Evolutionary conservation across 2,329 filamentous ascomycete species (phyloP).

Genomic region (Aspergillus spinulosporus): DNA sequence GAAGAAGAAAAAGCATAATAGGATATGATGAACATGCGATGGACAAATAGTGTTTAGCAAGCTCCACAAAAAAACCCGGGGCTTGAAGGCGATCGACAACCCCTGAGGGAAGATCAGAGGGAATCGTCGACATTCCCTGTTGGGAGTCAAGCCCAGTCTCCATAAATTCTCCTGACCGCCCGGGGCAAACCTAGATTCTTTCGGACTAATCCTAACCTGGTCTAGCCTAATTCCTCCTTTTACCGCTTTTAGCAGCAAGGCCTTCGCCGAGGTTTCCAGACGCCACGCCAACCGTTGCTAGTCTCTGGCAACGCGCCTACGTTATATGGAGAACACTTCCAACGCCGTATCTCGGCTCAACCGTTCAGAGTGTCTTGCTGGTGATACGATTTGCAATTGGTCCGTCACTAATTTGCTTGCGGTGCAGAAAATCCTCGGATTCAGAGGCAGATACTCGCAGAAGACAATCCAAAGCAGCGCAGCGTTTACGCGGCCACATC

Average conservation of each 20-base stretch:
- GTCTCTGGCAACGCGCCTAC: neutral
- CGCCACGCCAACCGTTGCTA: neutral
- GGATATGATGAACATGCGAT: neutral
- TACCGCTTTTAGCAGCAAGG: constrained; percentile 23
- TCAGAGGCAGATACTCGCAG: neutral
- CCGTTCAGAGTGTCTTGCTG: neutral
- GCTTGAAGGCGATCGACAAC: constrained; percentile 5
- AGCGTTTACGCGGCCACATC: neutral
- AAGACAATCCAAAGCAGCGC: neutral
- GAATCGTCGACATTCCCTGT: constrained; percentile 22
- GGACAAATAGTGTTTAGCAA: neutral
- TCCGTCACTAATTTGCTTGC: neutral
- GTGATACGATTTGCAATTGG: neutral
- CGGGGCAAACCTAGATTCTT: constrained; percentile 20
- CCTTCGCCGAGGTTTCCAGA: constrained; percentile 7
- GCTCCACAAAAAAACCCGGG: neutral
- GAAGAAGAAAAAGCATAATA: no score
- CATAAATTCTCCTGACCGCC: constrained; percentile 8
- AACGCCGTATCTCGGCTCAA: constrained; percentile 1
- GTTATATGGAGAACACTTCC: neutral
- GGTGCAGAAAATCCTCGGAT: neutral
- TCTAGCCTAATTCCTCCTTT: constrained; percentile 23
- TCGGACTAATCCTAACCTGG: constrained; percentile 16
- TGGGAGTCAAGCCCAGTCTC: constrained; percentile 17
- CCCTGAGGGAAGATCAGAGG: constrained; percentile 4